phyloP scores from a whole-genome alignment of 371 early-diverging fungal species.

The Apophysomyces elegans region DNA sequence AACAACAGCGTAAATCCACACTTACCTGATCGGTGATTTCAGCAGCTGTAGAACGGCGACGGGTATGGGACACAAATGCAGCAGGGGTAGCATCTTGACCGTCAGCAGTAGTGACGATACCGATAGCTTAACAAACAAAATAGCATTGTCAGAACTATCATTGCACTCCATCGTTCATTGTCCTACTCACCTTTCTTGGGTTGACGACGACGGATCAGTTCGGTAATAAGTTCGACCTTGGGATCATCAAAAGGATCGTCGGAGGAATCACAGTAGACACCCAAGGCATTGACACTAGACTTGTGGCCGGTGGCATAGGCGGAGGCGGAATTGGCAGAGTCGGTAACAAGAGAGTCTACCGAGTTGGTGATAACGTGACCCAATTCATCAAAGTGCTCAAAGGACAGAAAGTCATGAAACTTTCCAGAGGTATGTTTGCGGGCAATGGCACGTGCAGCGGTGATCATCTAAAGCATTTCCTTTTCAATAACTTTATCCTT shows the following conservation, averaged over 20 bases:
- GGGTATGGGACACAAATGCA: constrained; percentile 69
- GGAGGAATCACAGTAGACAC: constrained; percentile 69
- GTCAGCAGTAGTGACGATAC: constrained; percentile 75
- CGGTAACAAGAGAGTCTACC: constrained; percentile 73
- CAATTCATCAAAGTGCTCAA: constrained; percentile 68
- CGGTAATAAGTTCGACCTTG: constrained; percentile 68
- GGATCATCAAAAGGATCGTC: constrained; percentile 60
- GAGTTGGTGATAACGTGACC: constrained; percentile 76
- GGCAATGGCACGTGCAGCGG: constrained; percentile 63
- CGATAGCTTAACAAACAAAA: constrained; percentile 50
- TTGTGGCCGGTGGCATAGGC: constrained; percentile 76
- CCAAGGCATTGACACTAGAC: constrained; percentile 61
- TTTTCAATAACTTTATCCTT: not conserved
- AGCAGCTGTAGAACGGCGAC: constrained; percentile 52
- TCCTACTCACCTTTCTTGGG: constrained; percentile 52
- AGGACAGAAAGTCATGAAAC: constrained; percentile 58
- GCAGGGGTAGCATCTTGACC: constrained; percentile 76
- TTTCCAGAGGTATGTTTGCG: constrained; percentile 61
- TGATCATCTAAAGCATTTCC: constrained; percentile 48
- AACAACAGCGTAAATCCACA: too few relatives aligned
- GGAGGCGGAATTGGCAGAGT: constrained; percentile 79
- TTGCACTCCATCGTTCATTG: not conserved
- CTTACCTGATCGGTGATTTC: constrained; percentile 66
- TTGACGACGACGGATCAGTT: constrained; percentile 72
- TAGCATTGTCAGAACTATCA: not conserved